Conservation (phyloP, 2,329 filamentous ascomycete genomes). For the Sphaerulina musiva region DNA sequence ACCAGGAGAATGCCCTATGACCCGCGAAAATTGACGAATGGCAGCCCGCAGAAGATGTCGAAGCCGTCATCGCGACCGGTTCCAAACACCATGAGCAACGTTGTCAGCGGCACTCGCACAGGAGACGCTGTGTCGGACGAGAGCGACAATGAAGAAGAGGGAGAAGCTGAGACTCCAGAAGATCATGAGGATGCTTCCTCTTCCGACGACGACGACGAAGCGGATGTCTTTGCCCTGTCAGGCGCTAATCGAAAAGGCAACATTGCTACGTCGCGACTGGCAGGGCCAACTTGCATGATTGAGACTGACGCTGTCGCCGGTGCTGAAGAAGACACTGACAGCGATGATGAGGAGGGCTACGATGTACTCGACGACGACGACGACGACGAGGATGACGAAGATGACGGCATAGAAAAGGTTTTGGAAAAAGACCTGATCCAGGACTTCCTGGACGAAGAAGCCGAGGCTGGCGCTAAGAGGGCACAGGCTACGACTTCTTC, state of each 20-base stretch:
- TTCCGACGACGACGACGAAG: slow-evolving; percentile 21
- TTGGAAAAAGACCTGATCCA: slow-evolving; percentile 27
- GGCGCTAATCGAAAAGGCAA: slow-evolving; percentile 13
- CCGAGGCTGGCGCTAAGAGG: slow-evolving; percentile 1
- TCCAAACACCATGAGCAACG: slow-evolving; percentile 17
- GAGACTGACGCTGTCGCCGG: slow-evolving; percentile 17
- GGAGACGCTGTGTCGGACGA: slow-evolving; percentile 21
- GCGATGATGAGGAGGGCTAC: slow-evolving; percentile 28
- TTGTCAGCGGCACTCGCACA: slow-evolving; percentile 10
- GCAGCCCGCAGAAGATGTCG: slow-evolving; percentile 11
- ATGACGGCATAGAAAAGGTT: slow-evolving; percentile 22
- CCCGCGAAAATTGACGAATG: slow-evolving; percentile 14
- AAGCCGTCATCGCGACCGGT: slow-evolving; percentile 5
- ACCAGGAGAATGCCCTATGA: slow-evolving; percentile 12
- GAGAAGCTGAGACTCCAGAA: neutral
- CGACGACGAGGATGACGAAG: slow-evolving; percentile 28
- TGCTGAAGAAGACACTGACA: slow-evolving; percentile 15
- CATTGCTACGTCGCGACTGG: slow-evolving; percentile 22
- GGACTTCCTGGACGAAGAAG: slow-evolving; percentile 24
- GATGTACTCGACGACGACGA: slow-evolving; percentile 29
- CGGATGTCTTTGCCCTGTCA: slow-evolving; percentile 31
- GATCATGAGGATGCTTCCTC: slow-evolving; percentile 14
- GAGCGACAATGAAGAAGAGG: slow-evolving; percentile 22
- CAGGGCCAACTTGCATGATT: slow-evolving; percentile 23
- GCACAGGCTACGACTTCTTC: slow-evolving; percentile 13